These are phyloP conservation scores for Nakaseomyces bracarensis DNA, from an alignment of 1,139 yeast genomes.

Conservation along the genomic window DNA sequence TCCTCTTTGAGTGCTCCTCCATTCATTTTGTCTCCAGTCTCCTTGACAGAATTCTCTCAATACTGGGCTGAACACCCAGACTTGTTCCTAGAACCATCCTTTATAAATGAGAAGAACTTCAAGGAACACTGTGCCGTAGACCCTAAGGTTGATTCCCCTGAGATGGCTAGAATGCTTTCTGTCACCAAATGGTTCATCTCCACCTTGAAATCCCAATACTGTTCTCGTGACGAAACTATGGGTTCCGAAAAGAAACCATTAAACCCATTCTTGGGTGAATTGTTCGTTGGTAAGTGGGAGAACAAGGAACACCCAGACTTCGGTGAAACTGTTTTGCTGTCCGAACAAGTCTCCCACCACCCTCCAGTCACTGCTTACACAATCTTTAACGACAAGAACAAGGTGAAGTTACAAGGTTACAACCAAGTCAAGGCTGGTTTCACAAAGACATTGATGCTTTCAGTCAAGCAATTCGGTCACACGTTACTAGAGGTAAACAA, in stretches of 20 bases:
- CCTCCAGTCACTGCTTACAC: slow-evolving; percentile 92
- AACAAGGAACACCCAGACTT: slow-evolving; percentile 40
- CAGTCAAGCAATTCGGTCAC: slow-evolving; percentile 87
- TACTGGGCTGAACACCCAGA: slow-evolving; percentile 92
- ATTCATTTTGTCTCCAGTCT: slow-evolving; percentile 86
- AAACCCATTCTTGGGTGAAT: slow-evolving; percentile 88
- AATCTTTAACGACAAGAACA: slow-evolving; percentile 59
- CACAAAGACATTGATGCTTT: slow-evolving; percentile 50
- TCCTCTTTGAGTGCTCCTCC: slow-evolving; percentile 96
- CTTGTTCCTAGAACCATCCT: slow-evolving; percentile 62
- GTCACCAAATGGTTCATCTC: slow-evolving; percentile 89
- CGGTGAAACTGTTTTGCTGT: slow-evolving; percentile 66
- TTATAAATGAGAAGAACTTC: slow-evolving; percentile 35
- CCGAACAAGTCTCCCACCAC: slow-evolving; percentile 92
- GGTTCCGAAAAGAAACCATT: slow-evolving; percentile 87
- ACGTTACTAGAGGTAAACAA: slow-evolving; percentile 59
- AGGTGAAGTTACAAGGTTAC: slow-evolving; percentile 72
- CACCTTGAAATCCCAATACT: slow-evolving; percentile 85
- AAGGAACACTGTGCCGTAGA: slow-evolving; percentile 30
- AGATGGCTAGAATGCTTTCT: slow-evolving; percentile 50
- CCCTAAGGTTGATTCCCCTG: slow-evolving; percentile 33
- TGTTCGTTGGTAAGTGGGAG: slow-evolving; percentile 80
- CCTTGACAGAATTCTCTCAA: slow-evolving; percentile 83
- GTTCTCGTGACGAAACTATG: slow-evolving; percentile 81
- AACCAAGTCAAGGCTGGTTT: slow-evolving; percentile 81